Base-by-base conservation (phyloP, 2,329 filamentous ascomycete species). In the Xylariales sp. region DNA sequence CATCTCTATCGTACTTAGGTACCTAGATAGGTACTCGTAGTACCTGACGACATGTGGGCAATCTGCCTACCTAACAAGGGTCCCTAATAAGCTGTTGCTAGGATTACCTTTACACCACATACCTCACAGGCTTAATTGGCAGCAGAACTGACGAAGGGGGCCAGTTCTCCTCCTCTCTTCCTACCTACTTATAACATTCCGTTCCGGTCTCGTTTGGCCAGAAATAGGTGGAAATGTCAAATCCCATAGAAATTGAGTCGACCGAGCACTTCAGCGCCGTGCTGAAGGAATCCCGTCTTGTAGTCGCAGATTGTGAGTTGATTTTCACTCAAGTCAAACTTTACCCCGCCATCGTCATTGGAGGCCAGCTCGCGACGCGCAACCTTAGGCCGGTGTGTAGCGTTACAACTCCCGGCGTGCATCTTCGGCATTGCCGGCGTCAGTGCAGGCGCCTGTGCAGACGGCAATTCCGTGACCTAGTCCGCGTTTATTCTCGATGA, bases 261-360 rank as follows among this genome's bases (percentile, higher is more conserved):
- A 77, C 81, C 30, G 83, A 84, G 75, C 89, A 95, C 77, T 91
- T 97, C 75, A 86, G 85, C 74, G 81, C 83, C 39, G 81, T 96
- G 68, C 85, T 97, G 69, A 86, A 87, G 69, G 89, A 86, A 63
- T 94, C 92, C 41, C 89, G 87, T 72, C 88, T 97, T 67, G 93
- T 98, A 49, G 90, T 98, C 62, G 90, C 91, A 76, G 93, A 97
- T 82, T 97, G 94, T 97, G 84, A 87, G 93, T 85, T 68, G 50
- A 48, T 46, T 49, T 58, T 63, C 59, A 28, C 52, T 36, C 46
- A 9, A 54, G 34, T 36, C 39, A 55, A 32, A 57, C 65, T 30
- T 67, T 71, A 71, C 72, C 76, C 74, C 77, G 69, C 75, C 73
- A 74, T 76, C 75, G 69, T 74, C 73, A 65, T 69, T 69, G 32